Conservation (phyloP, 1,284 basidiomycete species). For the Flammula alnicola region DNA sequence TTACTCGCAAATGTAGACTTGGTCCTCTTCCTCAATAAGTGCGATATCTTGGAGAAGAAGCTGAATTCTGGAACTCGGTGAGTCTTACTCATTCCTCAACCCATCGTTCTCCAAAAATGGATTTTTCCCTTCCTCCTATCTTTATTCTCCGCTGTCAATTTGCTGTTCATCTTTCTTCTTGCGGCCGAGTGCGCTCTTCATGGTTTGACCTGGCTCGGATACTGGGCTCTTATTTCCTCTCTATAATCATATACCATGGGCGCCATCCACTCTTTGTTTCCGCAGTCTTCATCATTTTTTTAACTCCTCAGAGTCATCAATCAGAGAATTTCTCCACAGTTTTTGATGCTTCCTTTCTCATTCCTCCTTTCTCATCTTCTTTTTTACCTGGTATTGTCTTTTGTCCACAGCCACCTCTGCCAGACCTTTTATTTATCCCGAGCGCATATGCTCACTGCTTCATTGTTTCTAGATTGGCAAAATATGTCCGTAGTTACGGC, state of each 20-base stretch:
- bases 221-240: too few species aligned
- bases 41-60: slow-evolving; percentile 74
- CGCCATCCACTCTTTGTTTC: too few species aligned
- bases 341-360: too few species aligned
- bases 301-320: too few species aligned
- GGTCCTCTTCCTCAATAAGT: slow-evolving; percentile 82
- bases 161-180: too few species aligned
- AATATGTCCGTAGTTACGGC: slow-evolving; percentile 76
- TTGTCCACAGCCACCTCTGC: slow-evolving; percentile 1
- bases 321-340: too few species aligned
- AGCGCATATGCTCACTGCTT: too few species aligned
- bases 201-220: too few species aligned
- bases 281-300: too few species aligned
- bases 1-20: slow-evolving; percentile 74
- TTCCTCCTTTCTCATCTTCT: not conserved
- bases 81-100: slow-evolving; percentile 12
- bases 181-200: too few species aligned
- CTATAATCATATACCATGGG: too few species aligned
- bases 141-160: not conserved
- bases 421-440: too few species aligned
- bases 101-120: not conserved
- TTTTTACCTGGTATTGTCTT: not conserved
- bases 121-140: slow-evolving; percentile 8
- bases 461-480: slow-evolving; percentile 46
- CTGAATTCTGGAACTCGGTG: slow-evolving; percentile 61